phyloP scores from a whole-genome alignment of 1,284 basidiomycete genomes.

The Trametes pubescens region DNA sequence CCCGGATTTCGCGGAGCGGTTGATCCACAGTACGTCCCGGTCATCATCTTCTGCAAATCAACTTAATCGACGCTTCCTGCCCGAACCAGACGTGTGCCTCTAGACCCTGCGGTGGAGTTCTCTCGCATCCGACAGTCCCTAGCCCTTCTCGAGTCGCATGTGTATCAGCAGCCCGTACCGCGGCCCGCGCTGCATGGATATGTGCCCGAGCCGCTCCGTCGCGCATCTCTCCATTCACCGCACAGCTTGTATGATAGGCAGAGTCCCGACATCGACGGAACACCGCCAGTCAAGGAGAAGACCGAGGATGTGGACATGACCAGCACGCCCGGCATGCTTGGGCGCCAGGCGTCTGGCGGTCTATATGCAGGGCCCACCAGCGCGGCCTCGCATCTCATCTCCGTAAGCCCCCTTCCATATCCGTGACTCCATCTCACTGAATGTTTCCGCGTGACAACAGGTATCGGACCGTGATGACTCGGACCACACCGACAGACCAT shows the following conservation, averaged over 20 bases:
- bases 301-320: conserved; percentile 27
- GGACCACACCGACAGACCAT: conserved; percentile 52
- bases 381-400: conserved; percentile 68
- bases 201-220: conserved; percentile 18
- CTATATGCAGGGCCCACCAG: conserved; percentile 79
- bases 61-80: conserved; percentile 27
- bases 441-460: conserved; percentile 18
- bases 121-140: conserved; percentile 77
- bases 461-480: conserved; percentile 49
- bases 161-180: conserved; percentile 49
- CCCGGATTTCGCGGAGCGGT: conserved; percentile 52
- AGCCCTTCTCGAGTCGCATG: conserved; percentile 72
- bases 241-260: conserved; percentile 21
- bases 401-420: conserved; percentile 50
- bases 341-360: conserved; percentile 67
- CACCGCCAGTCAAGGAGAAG: conserved; percentile 49
- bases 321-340: conserved; percentile 68
- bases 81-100: conserved; percentile 51
- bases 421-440: conserved; percentile 3
- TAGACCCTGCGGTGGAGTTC: conserved; percentile 78
- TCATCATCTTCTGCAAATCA: conserved; percentile 22
- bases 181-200: conserved; percentile 20
- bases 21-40: conserved; percentile 50
- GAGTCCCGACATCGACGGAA: conserved; percentile 24
- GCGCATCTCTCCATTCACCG: conserved; percentile 17